Evolutionary conservation across 768 basidiomycete genomes (phyloP), one percentile per base, ranked within the genome.

Genomic region (Phaeotremella skinneri): DNA sequence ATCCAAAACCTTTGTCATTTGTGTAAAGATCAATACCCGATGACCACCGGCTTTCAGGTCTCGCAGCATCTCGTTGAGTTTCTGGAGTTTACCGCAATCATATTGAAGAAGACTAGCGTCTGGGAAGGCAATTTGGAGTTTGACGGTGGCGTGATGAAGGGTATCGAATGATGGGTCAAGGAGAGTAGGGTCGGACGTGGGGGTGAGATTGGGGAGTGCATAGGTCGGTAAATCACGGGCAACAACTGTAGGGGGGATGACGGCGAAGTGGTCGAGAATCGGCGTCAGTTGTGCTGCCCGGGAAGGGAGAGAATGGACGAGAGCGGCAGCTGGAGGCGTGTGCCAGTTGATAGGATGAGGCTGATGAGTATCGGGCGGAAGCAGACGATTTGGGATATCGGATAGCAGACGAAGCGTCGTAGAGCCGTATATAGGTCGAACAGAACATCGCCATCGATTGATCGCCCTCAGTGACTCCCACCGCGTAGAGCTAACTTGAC

Each of bases 51-150:
- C 84, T 72, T 92, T 91, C 76, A 85, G 88, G 75, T 89, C 84
- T 45, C 90, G 84, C 9, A 98, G 81, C 26, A 98, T 80, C 25
- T 79, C 79, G n/a, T 85, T 83, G 6, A 98, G 83, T 56, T 85
- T 83, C 69, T 96, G 93, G 13, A 98, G 82, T 72, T 98, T 98
- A 45, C 93, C 93, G 69, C 93, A 96, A 75, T 98, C 93, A 74
- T 91, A 96, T 72, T 96, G 92, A 5, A 96, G 81, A 30, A 94
- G 81, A 3, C 86, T 89, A 0, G 87, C 84, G 66, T 93, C 90
- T 0, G 93, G 93, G 75, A 97, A 96, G 1, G 91, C 92, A 54
- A 97, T 90, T 66, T 91, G 90, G 29, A 91, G 81, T 73, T 90
- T 91, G 64, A 91, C 90, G 41, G 82, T 84, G 1, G 87, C 78